Evolutionary conservation across 805 yeast genomes (phyloP).

Genomic region (Saccharomyces kudriavzevii): DNA sequence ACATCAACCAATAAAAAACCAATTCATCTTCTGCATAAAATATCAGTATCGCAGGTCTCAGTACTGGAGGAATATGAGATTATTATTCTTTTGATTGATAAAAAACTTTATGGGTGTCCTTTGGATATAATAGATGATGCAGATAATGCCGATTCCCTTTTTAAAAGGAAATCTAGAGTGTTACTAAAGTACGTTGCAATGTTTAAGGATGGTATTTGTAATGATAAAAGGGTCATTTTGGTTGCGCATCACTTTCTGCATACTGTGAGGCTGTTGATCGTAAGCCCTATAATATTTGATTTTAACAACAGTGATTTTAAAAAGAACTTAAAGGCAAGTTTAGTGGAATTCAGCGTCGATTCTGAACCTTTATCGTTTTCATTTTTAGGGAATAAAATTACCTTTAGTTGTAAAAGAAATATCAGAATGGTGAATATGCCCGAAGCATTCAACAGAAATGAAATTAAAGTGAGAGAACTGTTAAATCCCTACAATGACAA

Average conservation of each 20-base stretch:
- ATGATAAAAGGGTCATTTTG: slow-evolving; percentile 79
- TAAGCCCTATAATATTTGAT: slow-evolving; percentile 49
- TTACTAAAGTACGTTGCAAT: slow-evolving; percentile 78
- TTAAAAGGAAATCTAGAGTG: slow-evolving; percentile 59
- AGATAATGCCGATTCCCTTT: slow-evolving; percentile 34
- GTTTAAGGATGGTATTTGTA: slow-evolving; percentile 88
- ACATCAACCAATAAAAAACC: slow-evolving; percentile 49
- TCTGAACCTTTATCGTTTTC: slow-evolving; percentile 90
- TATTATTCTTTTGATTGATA: slow-evolving; percentile 72
- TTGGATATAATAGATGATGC: slow-evolving; percentile 48
- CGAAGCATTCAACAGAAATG: slow-evolving; percentile 38
- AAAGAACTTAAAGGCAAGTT: slow-evolving; percentile 60
- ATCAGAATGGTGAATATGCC: slow-evolving; percentile 87
- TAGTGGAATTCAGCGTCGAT: slow-evolving; percentile 68
- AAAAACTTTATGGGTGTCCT: slow-evolving; percentile 68
- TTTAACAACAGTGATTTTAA: slow-evolving; percentile 43
- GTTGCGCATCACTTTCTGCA: slow-evolving; percentile 78
- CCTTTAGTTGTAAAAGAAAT: slow-evolving; percentile 94
- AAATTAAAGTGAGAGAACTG: slow-evolving; percentile 75
- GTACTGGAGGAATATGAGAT: slow-evolving; percentile 87
- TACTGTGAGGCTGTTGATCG: slow-evolving; percentile 75
- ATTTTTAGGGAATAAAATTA: slow-evolving; percentile 75
- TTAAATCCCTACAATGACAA: slow-evolving; percentile 86
- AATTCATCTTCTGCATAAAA: slow-evolving; percentile 60
- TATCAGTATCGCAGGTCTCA: slow-evolving; percentile 79